Evolutionary conservation across 2,329 filamentous ascomycete species (phyloP).

Genomic region (Ascochyta koolunga): DNA sequence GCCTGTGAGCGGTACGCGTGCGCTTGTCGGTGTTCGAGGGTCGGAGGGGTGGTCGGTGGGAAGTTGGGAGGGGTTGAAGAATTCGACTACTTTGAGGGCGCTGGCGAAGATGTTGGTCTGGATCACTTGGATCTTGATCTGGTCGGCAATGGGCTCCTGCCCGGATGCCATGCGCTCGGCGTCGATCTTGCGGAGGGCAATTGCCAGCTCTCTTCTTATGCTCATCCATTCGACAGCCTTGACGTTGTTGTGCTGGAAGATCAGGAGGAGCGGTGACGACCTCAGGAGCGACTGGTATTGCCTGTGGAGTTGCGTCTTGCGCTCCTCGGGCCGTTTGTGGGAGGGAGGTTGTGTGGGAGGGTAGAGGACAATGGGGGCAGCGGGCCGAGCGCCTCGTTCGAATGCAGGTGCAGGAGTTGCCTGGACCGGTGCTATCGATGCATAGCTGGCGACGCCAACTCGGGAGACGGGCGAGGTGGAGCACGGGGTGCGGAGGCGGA

Average conservation of each 20-base stretch:
- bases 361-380: conserved; percentile 56
- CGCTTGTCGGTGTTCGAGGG: conserved; percentile 42
- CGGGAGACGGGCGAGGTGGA: conserved; percentile 36
- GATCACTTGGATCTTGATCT: conserved; percentile 79
- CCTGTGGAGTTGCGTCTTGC: conserved; percentile 87
- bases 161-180: conserved; percentile 68
- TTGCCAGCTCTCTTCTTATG: conserved; percentile 71
- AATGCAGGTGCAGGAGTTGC: conserved; percentile 60
- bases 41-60: conserved; percentile 35
- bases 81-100: conserved; percentile 85
- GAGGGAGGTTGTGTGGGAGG: conserved; percentile 80
- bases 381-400: conserved; percentile 54
- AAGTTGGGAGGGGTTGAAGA: conserved; percentile 59
- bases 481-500: conserved; percentile 35
- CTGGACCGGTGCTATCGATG: conserved; percentile 57
- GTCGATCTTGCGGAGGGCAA: conserved; percentile 69
- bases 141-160: conserved; percentile 57
- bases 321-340: conserved; percentile 81
- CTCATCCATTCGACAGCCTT: conserved; percentile 76
- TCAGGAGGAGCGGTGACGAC: conserved; percentile 80
- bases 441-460: conserved; percentile 51
- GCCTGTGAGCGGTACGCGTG: conserved; percentile 38
- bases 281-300: conserved; percentile 88
- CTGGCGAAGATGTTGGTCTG: conserved; percentile 88
- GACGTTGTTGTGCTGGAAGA: conserved; percentile 84